phyloP scores from a whole-genome alignment of 169 alveolate species.

The Plasmodium ovale region DNA sequence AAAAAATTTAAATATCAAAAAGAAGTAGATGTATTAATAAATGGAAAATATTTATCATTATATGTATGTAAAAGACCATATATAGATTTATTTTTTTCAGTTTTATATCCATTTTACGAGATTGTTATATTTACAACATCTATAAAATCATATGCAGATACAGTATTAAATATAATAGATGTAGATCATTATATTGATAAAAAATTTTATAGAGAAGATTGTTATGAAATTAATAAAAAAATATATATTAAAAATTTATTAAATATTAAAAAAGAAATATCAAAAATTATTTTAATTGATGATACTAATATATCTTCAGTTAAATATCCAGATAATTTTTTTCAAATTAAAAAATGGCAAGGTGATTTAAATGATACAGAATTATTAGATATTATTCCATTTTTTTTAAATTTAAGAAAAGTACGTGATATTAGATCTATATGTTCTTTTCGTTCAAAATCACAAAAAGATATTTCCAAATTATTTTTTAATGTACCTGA shows the following conservation, averaged over 20 bases:
- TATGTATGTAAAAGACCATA: constrained; percentile 81
- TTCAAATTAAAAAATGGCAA: constrained; percentile 86
- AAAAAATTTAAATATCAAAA: constrained; percentile 46
- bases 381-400: constrained; percentile 84
- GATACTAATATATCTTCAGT: constrained; percentile 76
- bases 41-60: constrained; percentile 67
- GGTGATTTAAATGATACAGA: constrained; percentile 84
- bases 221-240: constrained; percentile 67
- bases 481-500: constrained; percentile 6
- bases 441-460: constrained; percentile 47
- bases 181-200: constrained; percentile 80
- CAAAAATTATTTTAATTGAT: constrained; percentile 78
- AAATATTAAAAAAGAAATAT: constrained; percentile 78
- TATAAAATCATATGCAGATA: constrained; percentile 77
- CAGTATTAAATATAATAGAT: constrained; percentile 77
- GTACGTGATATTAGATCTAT: constrained; percentile 82
- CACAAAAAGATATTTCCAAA: constrained; percentile 56
- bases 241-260: constrained; percentile 71
- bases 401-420: constrained; percentile 80
- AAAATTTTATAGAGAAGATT: constrained; percentile 80
- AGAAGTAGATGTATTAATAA: constrained; percentile 68
- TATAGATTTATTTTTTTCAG: constrained; percentile 78
- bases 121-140: constrained; percentile 79
- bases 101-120: constrained; percentile 76
- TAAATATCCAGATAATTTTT: constrained; percentile 78